Evolutionary conservation across 2,329 filamentous ascomycete species (phyloP), one percentile per base, ranked within the genome.

Genomic region (Byssothecium circinans): DNA sequence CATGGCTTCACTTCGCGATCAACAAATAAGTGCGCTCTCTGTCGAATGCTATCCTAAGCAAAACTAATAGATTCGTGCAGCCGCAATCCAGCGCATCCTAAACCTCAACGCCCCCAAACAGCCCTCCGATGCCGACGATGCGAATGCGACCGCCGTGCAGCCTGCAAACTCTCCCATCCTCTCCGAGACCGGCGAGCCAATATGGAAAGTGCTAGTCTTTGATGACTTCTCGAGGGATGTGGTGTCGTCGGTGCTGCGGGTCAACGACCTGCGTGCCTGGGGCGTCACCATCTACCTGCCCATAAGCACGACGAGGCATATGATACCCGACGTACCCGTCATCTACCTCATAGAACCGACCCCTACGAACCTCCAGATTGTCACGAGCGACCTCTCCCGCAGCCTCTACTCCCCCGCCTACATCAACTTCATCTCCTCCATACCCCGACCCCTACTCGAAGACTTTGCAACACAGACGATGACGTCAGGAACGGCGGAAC

Each of bases 281-380:
- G 94, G 95, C n/a, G 88, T 64, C 50, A 69, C 64, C 41, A 63
- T 65, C 54, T 58, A 67, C 53, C 48, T 69, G 40, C 90, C 91
- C 69, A 87, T 96, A 67, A 83, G 85, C 61, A 85, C 88, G 36
- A 80, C 84, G 49, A 83, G 94, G 65, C 90, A 96, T 70, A 84
- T 90, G 22, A 99, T 99, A 58, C 91, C 92, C 47, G 94, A 99
- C 71, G 94, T 64, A 1, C 92, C 94, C 3, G 94, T 94, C 52
- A 86, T 99, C 52, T 99, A 99, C 68, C 81, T 99, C n/a, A 81
- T 99, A 62, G 92, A 99, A 64, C 94, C 94, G 14, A 95, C 84
- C 10, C 70, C 83, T 8, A 78, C 84, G 51, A 97, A 97, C 69
- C 79, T 96, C 40, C 81, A 91, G 65, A 78, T 81, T 37, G 92